A percentile compares a stretch with the other conserved stretches of the same genome.
phyloP scores from a whole-genome alignment of 495 filamentous ascomycete species.

The Sphaerosporella brunnea region DNA sequence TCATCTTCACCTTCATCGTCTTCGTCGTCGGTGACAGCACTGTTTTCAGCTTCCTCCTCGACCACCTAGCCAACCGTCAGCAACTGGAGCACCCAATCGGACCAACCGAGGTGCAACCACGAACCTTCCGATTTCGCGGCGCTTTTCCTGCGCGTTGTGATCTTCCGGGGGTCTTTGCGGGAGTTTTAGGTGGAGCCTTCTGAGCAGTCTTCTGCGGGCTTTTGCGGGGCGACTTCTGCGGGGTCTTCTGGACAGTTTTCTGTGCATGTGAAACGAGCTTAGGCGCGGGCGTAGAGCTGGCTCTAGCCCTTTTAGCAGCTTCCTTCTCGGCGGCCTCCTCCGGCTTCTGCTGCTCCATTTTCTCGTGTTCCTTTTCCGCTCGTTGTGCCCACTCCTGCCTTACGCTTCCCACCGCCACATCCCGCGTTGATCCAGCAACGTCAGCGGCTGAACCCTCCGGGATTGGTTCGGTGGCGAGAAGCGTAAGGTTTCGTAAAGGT shows the following conservation, averaged over 20 bases:
- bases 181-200: not conserved
- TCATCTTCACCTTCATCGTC: slow-evolving; percentile 23
- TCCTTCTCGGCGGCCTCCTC: not conserved
- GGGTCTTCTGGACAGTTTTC: slow-evolving; percentile 1
- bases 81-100: slow-evolving; percentile 19
- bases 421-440: slow-evolving; percentile 19
- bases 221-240: slow-evolving; percentile 4
- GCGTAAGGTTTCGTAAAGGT: slow-evolving; percentile 24
- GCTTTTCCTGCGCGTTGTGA: slow-evolving; percentile 18
- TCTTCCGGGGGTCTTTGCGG: not conserved
- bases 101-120: too few species aligned
- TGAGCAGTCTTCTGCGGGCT: slow-evolving; percentile 2
- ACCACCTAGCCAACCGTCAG: slow-evolving; percentile 25
- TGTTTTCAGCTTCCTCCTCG: slow-evolving; percentile 28
- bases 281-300: not conserved
- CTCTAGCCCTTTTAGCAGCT: not conserved
- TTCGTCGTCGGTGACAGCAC: slow-evolving; percentile 30
- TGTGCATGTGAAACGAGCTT: not conserved
- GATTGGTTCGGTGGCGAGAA: slow-evolving; percentile 23
- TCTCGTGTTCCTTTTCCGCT: slow-evolving; percentile 2
- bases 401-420: slow-evolving; percentile 13
- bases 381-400: slow-evolving; percentile 2
- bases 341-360: not conserved
- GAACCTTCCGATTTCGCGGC: slow-evolving; percentile 22
- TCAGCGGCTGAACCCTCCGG: not conserved